A percentile compares a stretch with the other conserved stretches of the same genome.
Evolutionary conservation across 108 stramenopile genomes (phyloP).

Genomic region (Seminavis robusta): DNA sequence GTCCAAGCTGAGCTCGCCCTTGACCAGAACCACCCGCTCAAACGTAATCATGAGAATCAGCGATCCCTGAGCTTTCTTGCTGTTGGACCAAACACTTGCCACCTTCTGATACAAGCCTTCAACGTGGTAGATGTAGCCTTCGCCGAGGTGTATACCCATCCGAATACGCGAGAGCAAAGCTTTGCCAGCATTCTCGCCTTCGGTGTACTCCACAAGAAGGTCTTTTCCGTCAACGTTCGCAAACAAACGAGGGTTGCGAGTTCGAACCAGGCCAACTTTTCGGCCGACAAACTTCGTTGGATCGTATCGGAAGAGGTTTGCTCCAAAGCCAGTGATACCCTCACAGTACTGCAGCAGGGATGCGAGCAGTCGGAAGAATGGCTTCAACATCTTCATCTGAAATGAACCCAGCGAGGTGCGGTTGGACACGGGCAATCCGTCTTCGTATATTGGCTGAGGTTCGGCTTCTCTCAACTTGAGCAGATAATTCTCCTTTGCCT

Average conservation of each 20-base stretch:
- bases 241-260: conserved; percentile 57
- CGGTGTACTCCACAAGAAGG: conserved; percentile 56
- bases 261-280: conserved; percentile 21
- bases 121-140: conserved; percentile 56
- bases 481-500: background rate
- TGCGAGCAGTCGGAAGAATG: background rate
- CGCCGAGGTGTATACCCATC: conserved; percentile 48
- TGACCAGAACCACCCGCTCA: conserved; percentile 43
- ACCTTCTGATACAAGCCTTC: conserved; percentile 19
- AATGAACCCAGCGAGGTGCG: background rate
- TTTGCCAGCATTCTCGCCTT: conserved; percentile 65
- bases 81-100: conserved; percentile 1
- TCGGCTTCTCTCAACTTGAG: background rate
- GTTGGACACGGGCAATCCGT: conserved; percentile 9
- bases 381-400: background rate
- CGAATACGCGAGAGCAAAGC: conserved; percentile 54
- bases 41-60: conserved; percentile 51
- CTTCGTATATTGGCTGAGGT: conserved; percentile 16
- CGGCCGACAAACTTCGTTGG: conserved; percentile 2
- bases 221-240: conserved; percentile 52
- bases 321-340: conserved; percentile 5
- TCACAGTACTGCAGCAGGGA: conserved; percentile 7
- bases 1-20: conserved; percentile 28
- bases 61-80: conserved; percentile 4
- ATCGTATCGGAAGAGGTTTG: conserved; percentile 7